These are phyloP conservation scores for Nakazawaea wickerhamii DNA, from an alignment of 805 yeast species.

Conservation along the genomic window DNA sequence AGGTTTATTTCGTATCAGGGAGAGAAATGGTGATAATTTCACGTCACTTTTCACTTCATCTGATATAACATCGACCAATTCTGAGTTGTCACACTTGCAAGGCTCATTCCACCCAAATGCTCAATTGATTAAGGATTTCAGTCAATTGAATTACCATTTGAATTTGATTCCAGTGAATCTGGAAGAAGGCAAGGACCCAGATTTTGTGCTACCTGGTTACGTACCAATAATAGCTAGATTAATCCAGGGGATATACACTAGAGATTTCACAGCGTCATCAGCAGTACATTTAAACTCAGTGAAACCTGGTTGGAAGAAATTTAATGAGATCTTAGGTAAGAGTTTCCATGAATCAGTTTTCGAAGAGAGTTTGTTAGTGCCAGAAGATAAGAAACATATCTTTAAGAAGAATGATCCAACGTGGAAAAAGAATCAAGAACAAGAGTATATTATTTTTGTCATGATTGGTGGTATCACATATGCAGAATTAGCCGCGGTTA, in stretches of 20 bases:
- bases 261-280: slow-evolving; percentile 33
- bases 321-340: slow-evolving; percentile 33
- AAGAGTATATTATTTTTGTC: slow-evolving; percentile 39
- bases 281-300: slow-evolving; percentile 1
- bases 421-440: slow-evolving; percentile 17
- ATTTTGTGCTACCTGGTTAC: slow-evolving; percentile 72
- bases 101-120: slow-evolving; percentile 5
- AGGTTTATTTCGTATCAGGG: slow-evolving; percentile 39
- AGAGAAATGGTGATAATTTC: slow-evolving; percentile 15
- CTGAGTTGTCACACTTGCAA: neutral
- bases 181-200: slow-evolving; percentile 34
- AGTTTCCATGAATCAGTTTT: slow-evolving; percentile 34
- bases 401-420: slow-evolving; percentile 20
- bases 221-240: slow-evolving; percentile 72
- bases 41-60: slow-evolving; percentile 14
- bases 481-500: slow-evolving; percentile 73
- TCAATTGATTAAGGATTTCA: slow-evolving; percentile 31
- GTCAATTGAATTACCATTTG: slow-evolving; percentile 33
- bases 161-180: slow-evolving; percentile 41
- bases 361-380: slow-evolving; percentile 24
- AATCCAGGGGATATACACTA: slow-evolving; percentile 59
- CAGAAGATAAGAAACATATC: slow-evolving; percentile 23
- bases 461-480: slow-evolving; percentile 83
- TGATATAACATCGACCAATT: neutral
- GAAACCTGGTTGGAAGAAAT: slow-evolving; percentile 37